Conservation (phyloP, 148 eudicot species). For the Rhododendron henanense region DNA sequence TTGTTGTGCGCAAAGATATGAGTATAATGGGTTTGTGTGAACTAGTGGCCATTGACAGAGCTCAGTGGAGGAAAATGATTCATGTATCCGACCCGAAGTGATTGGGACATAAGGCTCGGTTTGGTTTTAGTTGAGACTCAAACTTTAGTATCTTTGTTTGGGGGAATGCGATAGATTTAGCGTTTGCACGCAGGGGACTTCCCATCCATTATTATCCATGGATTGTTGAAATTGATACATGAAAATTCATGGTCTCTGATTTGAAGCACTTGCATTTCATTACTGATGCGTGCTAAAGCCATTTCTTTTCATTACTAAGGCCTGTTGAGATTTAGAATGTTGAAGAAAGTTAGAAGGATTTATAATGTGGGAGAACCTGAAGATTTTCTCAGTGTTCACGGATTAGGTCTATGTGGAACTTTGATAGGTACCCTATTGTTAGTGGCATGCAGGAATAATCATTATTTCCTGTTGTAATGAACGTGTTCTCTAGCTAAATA, state of each 20-base stretch:
- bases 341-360: neutral
- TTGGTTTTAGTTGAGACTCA: neutral
- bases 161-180: neutral
- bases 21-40: too few species aligned
- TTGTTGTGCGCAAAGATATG: too few species aligned
- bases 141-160: neutral
- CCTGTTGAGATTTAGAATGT: neutral
- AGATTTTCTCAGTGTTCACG: neutral
- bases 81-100: too few species aligned
- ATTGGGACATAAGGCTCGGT: too few species aligned
- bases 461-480: neutral
- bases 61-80: too few species aligned
- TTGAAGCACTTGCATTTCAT: neutral
- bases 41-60: too few species aligned
- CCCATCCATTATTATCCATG: neutral
- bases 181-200: neutral
- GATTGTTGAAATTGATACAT: neutral
- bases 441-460: neutral
- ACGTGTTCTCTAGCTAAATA: neutral
- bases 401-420: neutral
- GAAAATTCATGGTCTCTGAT: neutral
- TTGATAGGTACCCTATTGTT: neutral
- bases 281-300: neutral
- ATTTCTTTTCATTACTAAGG: neutral
- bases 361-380: neutral